Evolutionary conservation across 2,329 filamentous ascomycete genomes (phyloP), one percentile per base, ranked within the genome.

Genomic region (Clathrospora elynae): DNA sequence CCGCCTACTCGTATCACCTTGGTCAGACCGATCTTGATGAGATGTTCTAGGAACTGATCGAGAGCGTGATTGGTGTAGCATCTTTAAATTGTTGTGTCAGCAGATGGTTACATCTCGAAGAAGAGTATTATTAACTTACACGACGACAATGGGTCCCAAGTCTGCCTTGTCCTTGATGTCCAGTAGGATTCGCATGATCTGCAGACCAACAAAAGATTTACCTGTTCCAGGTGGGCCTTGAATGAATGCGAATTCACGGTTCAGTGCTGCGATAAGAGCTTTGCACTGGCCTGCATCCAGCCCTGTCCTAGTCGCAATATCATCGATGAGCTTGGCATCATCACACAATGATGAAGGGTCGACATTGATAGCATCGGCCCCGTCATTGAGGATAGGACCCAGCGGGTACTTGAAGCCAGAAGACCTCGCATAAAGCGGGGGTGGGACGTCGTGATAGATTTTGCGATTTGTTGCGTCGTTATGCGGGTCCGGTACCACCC

Each of bases 201-300:
- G 73, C 4, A 81, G 74, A 4, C 83, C 84, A 0, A 78, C 75
- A 51, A 78, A 86, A 4, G 75, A 79, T 59, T 88, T 88, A 0
- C 86, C 85, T 0, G 85, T 88, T 0, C 85, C 85, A 0, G 85
- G 85, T 0, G 85, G 85, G 0, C 85, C 86, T 68, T 88, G 84
- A 10, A 87, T 84, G 3, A 87, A 70, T 1, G 81, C 78, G 6
- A 86, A 62, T 23, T 75, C 73, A 1, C 75, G 72, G 1, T 70
- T 73, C 0, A 88, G 64, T 3, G 80, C 74, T 12, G 75, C 67
- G 0, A 84, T 50, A 1, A 87, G 62, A 2, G 82, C 81, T 4
- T 52, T 42, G 2, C 76, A 75, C 54, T 78, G 75, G 4, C 65
- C 68, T 8, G 53, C 38, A 50, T 87, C 84, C 0, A 87, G 73